A percentile compares a stretch with the other conserved stretches of the same genome.
phyloP scores from a whole-genome alignment of 768 basidiomycete species.

The Rubroboletus pulcherrimus region DNA sequence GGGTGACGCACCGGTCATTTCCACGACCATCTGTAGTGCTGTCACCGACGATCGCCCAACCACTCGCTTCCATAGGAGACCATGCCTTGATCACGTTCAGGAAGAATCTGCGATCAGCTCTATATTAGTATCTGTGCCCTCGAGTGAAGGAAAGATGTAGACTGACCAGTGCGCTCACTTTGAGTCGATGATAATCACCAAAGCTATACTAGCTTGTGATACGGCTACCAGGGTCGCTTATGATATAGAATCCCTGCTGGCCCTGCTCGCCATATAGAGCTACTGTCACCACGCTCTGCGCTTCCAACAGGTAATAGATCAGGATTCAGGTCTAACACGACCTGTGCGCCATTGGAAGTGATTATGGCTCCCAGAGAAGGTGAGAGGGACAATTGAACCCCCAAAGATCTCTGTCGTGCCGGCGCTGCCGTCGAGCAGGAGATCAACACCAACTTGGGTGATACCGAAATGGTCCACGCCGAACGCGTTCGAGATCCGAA shows the following conservation, averaged over 20 bases:
- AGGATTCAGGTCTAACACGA: too few species aligned
- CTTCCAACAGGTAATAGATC: too few species aligned
- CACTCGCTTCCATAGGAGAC: not conserved
- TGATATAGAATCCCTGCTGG: too few species aligned
- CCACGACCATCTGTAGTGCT: not conserved
- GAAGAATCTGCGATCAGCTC: conserved; percentile 12
- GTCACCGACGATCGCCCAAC: conserved; percentile 2
- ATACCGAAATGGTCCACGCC: not conserved
- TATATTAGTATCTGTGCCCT: not conserved
- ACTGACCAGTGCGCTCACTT: too few species aligned
- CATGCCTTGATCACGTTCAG: conserved; percentile 3
- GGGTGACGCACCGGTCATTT: not conserved
- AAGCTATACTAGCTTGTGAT: too few species aligned
- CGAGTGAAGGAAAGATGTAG: not conserved
- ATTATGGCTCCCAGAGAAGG: conserved; percentile 2
- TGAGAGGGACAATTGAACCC: not conserved
- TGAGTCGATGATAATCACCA: too few species aligned
- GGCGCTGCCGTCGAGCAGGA: too few species aligned
- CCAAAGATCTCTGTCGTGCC: not conserved
- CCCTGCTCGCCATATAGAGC: too few species aligned
- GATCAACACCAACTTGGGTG: not conserved
- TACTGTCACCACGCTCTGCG: not conserved
- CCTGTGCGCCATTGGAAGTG: too few species aligned
- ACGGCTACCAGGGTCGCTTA: too few species aligned
- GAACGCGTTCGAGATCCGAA: too few species aligned